Base-by-base conservation (phyloP, 2,329 filamentous ascomycete species). In the Hypoxylon sp. region DNA sequence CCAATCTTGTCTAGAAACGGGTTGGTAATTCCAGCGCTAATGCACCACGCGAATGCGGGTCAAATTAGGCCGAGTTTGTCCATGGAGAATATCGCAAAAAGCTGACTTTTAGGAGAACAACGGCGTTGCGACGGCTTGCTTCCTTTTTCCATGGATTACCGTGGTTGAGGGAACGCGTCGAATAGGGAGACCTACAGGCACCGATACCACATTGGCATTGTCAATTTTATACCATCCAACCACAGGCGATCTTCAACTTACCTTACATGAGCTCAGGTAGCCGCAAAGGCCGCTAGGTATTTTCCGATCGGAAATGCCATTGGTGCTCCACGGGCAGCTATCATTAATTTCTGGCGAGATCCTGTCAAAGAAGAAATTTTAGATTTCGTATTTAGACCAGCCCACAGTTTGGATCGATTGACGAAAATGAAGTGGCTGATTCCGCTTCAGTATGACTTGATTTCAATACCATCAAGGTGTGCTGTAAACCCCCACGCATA, bases 141-240 rank as follows among this genome's bases (percentile, higher is more conserved):
- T 51, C 21, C 49, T 48, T 41, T 26, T 25, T 21, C 36, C 41
- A 57, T 36, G 34, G 41, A 36, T 25, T 6, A 25, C 5, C 12
- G 34, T 12, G n/a, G n/a, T n/a, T n/a, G 43, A 37, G 35, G 23
- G 16, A 40, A 23, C 16, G 13, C 43, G 19, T 41, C 25, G 51
- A 48, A 51, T 23, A 31, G 38, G 47, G 30, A 59, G 55, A 35
- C 45, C 47, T 58, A 40, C 51, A 54, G 54, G 50, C 37, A 51
- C 45, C 26, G 43, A 55, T 58, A 23, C 38, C 16, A 55, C 38
- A 4, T 38, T 43, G 30, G 38, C 35, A 49, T 51, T 35, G 30
- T 51, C 38, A 52, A 52, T 55, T 52, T 55, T 48, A 50, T 25
- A 46, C 21, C 12, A 12, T 36, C 48, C 52, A 53, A 59, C 55